phyloP scores from a whole-genome alignment of 345 rosid genomes.

The Eucalyptus marginata region DNA sequence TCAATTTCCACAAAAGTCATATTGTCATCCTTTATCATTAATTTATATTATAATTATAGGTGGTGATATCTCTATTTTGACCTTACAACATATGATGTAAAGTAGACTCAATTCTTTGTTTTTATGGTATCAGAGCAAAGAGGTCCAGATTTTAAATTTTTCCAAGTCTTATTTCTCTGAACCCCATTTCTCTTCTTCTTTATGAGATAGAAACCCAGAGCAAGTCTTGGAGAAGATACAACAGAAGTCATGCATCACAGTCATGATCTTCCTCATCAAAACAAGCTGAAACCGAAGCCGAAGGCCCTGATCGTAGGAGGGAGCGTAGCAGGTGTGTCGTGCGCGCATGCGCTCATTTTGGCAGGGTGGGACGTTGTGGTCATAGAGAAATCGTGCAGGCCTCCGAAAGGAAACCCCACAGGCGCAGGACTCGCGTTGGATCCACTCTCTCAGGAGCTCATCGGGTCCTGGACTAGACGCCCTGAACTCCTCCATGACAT shows the following conservation, averaged over 20 bases:
- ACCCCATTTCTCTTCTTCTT: neutral
- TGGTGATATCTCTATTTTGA: neutral
- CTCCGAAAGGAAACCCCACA: slow-evolving; percentile 59
- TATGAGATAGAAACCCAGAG: neutral
- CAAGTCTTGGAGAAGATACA: neutral
- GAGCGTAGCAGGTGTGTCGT: slow-evolving; percentile 62
- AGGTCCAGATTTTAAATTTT: neutral
- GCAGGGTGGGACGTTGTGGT: slow-evolving; percentile 63
- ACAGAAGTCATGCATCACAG: neutral
- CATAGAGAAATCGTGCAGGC: slow-evolving; percentile 41
- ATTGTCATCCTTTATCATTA: neutral
- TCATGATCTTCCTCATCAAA: neutral
- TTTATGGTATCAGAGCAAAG: neutral
- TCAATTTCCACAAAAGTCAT: neutral
- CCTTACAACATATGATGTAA: neutral
- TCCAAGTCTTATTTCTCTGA: neutral
- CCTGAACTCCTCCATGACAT: slow-evolving; percentile 30
- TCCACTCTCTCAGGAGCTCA: slow-evolving; percentile 23
- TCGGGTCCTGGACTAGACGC: slow-evolving; percentile 38
- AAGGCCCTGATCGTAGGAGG: slow-evolving; percentile 65
- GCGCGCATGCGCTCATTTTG: slow-evolving; percentile 51
- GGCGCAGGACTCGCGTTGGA: slow-evolving; percentile 77
- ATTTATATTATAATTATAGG: neutral
- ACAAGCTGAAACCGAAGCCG: neutral
- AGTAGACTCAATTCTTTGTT: neutral